Base-by-base conservation (phyloP, 768 basidiomycete species). In the Porpolomopsis calyptriformis region DNA sequence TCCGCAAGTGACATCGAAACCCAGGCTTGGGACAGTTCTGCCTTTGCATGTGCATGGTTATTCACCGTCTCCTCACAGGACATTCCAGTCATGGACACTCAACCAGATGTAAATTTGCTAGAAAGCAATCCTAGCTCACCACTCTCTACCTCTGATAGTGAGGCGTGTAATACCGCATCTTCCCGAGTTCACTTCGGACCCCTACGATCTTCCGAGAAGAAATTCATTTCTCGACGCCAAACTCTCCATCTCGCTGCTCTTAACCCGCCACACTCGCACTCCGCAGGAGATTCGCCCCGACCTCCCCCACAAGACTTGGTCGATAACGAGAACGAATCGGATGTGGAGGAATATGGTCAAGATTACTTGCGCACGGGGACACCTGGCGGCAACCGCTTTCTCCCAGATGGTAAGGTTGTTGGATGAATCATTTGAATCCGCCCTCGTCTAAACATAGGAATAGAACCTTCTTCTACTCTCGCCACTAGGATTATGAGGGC, bases 391-490 rank as follows among this genome's bases (percentile, higher is more conserved):
- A 68, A 71, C 34, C 50, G 51, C 35, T 55, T 65, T 53, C 50
- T 67, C 23, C 63, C 56, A 29, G 71, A 74, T 50, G 78, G 78
- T 69, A 62, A 68, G 73, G 52, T 12, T 38, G n/a, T 26, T 45
- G 29, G n/a, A n/a, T 10, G 25, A 37, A 40, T 29, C 40, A 33
- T 49, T 43, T 42, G 43, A 29, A 35, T 45, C 29, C 27, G 44
- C 40, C 47, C 33, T 49, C 36, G 40, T 38, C 37, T 53, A 19
- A 50, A 52, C 41, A 9, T 34, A 29, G 35, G n/a, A 19, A 14
- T 51, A 77, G 85, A 86, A 56, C 83, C 82, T 7, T 74, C 82
- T 2, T 80, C 82, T 46, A 69, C 71, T 4, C 65, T 88, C 40
- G 85, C 80, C 25, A 74, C 66, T 50, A 77, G 64, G 61, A 75